These are phyloP conservation scores for Trichophyton rubrum DNA, from an alignment of 2,329 filamentous ascomycete genomes.

Conservation along the genomic window DNA sequence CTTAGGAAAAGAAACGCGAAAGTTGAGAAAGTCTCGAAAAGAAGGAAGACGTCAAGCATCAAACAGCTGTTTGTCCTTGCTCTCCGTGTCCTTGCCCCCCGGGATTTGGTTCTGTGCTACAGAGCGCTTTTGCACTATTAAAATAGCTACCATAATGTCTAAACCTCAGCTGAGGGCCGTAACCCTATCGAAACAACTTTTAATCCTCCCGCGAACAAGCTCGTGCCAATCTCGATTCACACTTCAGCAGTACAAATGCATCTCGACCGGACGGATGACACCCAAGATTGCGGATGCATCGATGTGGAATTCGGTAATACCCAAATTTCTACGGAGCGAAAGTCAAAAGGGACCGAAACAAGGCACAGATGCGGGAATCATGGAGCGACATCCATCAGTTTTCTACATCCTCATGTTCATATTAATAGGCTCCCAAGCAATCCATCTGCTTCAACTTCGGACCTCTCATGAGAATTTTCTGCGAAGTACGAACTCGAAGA, in stretches of 20 bases:
- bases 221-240: background rate
- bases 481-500: conserved; percentile 65
- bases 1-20: background rate
- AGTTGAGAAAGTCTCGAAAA: background rate
- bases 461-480: conserved; percentile 61
- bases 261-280: conserved; percentile 19
- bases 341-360: conserved; percentile 18
- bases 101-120: background rate
- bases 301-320: conserved; percentile 59
- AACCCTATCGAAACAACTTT: background rate
- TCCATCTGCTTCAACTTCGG: conserved; percentile 74
- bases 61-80: background rate
- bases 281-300: conserved; percentile 45
- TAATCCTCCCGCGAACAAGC: background rate
- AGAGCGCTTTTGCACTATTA: background rate
- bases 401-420: conserved; percentile 73
- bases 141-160: background rate
- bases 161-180: background rate
- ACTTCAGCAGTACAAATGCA: conserved; percentile 11
- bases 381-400: conserved; percentile 60
- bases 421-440: conserved; percentile 88
- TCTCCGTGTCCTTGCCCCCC: no score
- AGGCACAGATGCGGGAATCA: conserved; percentile 24
- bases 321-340: conserved; percentile 40
- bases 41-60: background rate